These are phyloP conservation scores for Linum lewisii DNA, from an alignment of 345 rosid species.

Conservation along the genomic window DNA sequence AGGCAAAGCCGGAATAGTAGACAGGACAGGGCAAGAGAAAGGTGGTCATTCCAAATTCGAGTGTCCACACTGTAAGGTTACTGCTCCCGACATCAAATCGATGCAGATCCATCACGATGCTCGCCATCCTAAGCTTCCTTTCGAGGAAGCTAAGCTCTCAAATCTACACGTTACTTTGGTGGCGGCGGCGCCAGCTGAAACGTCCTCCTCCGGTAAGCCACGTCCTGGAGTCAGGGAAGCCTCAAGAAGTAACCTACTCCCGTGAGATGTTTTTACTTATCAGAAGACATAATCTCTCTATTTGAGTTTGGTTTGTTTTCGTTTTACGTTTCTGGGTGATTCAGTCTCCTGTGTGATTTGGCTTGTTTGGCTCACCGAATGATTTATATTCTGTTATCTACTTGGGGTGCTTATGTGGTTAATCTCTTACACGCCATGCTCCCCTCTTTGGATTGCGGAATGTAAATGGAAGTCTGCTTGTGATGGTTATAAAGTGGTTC, in stretches of 20 bases:
- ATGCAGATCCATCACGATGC: conserved; percentile 97
- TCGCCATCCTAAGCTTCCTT: conserved; percentile 70
- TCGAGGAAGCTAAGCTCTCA: conserved; percentile 50
- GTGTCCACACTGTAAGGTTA: conserved; percentile 82
- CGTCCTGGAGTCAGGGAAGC: conserved; percentile 40
- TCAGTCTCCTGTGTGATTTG: no score
- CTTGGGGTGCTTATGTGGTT: no score
- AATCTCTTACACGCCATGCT: no score
- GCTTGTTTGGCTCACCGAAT: no score
- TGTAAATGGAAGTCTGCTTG: no score
- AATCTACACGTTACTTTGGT: conserved; percentile 39
- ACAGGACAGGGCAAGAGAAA: conserved; percentile 56
- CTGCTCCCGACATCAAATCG: conserved; percentile 65
- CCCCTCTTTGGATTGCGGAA: no score
- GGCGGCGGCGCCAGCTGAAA: conserved; percentile 4
- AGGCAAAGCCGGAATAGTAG: conserved; percentile 74
- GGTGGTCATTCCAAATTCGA: conserved; percentile 92
- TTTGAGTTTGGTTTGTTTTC: no score
- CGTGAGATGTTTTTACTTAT: no score
- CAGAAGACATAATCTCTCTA: no score
- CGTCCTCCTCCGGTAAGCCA: conserved; percentile 8
- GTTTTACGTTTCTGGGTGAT: no score
- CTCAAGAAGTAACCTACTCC: conserved; percentile 34
- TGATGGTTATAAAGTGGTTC: no score
- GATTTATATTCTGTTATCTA: no score